Base-by-base conservation (phyloP, 2,329 filamentous ascomycete species). In the Ophiostoma ulmi region DNA sequence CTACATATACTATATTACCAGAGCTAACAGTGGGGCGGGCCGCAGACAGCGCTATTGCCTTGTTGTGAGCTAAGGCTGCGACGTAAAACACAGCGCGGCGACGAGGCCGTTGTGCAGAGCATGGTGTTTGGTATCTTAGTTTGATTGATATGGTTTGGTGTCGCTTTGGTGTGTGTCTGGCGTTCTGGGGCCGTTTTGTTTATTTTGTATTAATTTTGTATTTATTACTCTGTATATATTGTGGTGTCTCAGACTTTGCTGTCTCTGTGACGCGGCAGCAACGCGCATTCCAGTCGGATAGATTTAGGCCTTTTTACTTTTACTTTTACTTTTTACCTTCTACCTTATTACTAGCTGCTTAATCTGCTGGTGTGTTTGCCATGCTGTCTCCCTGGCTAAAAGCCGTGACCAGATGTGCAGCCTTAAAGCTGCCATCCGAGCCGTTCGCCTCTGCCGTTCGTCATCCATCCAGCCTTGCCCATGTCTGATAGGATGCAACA, bases 111-210 rank as follows among this genome's bases (percentile, higher is more conserved):
- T 61, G 17, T 5, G 13, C 14, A 3, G 17, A 5, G 13, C 14
- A 3, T 52, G 13, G 44, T 31, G 31, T 31, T 31, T 31, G 31
- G n/a, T n/a, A n/a, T n/a, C n/a, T n/a, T n/a, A n/a, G 31, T 31
- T 31, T 31, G 31, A 3, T 4, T 31, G 31, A 31, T 31, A 31
- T 17, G 22, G 8, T 44, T 44, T 67, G 36, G 64, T 26, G 64
- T 67, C 22, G n/a, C 5, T 44, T 67, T 67, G 65, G 38, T 67
- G 65, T 48, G 65, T 67, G 38, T 67, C 65, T 67, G 65, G 65
- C 65, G 65, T 67, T 67, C 22, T 67, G n/a, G 35, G 3, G 3
- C 7, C 13, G 36, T 2, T 35, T 22, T 67, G n/a, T 65, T 65
- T 36, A 7, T 65, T 65, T 65, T 65, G 58, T 61, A 6, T 63